These are phyloP conservation scores for Rhodamnia argentea DNA, from an alignment of 345 rosid genomes.

Conservation along the genomic window DNA sequence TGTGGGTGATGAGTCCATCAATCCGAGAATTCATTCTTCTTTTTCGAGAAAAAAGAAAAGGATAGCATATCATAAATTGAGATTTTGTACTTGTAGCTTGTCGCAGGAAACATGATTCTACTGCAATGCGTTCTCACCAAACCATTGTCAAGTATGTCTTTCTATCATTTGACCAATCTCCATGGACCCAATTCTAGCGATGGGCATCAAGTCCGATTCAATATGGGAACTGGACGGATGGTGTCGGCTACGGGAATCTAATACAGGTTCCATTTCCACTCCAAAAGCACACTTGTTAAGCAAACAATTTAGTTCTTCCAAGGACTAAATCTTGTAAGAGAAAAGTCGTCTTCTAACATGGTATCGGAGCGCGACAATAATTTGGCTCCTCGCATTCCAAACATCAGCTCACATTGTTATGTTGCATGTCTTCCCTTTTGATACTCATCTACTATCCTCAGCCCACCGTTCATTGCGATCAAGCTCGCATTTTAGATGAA, in stretches of 20 bases:
- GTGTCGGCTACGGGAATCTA: neutral
- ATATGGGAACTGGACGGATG: neutral
- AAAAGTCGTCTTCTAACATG: neutral
- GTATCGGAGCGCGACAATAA: neutral
- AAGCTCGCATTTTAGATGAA: neutral
- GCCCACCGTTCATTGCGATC: neutral
- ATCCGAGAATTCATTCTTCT: neutral
- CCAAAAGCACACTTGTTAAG: neutral
- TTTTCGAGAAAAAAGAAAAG: neutral
- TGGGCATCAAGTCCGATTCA: neutral
- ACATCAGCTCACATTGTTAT: neutral
- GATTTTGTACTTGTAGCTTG: neutral
- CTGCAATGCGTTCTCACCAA: neutral
- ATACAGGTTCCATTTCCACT: neutral
- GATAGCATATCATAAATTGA: neutral
- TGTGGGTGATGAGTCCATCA: neutral
- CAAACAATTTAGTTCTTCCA: neutral
- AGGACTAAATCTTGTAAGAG: neutral
- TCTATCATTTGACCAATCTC: neutral
- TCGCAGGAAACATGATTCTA: neutral
- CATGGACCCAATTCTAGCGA: neutral
- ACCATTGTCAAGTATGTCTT: neutral
- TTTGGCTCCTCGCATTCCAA: neutral
- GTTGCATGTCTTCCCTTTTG: neutral
- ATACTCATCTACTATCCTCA: neutral